Percentiles rank a stretch among this genome's conserved stretches.
These are phyloP conservation scores for Calocera cornea DNA, from an alignment of 768 basidiomycete genomes.

Conservation along the genomic window DNA sequence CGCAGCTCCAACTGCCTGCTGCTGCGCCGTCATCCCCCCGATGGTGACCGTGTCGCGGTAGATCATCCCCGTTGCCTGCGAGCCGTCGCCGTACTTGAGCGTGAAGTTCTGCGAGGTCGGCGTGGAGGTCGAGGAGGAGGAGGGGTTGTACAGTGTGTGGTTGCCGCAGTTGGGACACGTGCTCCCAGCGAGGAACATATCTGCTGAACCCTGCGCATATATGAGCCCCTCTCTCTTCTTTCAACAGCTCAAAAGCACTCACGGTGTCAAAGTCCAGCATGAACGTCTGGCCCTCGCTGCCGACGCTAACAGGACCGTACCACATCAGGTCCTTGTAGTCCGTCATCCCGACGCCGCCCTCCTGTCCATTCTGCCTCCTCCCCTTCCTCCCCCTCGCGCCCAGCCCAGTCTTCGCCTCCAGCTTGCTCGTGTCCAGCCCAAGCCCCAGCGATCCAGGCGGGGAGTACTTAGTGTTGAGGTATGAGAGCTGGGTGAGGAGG, in stretches of 20 bases:
- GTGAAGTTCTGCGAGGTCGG: conserved; percentile 25
- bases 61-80: conserved; percentile 30
- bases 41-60: conserved; percentile 32
- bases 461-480: neutral
- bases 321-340: conserved; percentile 24
- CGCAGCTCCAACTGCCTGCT: conserved; percentile 18
- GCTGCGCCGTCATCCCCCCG: conserved; percentile 17
- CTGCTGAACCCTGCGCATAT: conserved; percentile 12
- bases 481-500: neutral
- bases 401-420: neutral
- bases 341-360: conserved; percentile 11
- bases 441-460: neutral
- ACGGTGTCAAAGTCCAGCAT: conserved; percentile 31
- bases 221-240: conserved; percentile 31
- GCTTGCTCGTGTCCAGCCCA: neutral
- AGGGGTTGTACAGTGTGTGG: conserved; percentile 27
- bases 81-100: conserved; percentile 39
- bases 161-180: conserved; percentile 25
- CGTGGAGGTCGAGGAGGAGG: conserved; percentile 22
- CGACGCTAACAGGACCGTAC: conserved; percentile 29
- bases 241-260: conserved; percentile 26
- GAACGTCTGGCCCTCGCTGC: conserved; percentile 26
- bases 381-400: neutral
- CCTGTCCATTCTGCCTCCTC: neutral
- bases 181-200: conserved; percentile 12